phyloP scores from a whole-genome alignment of 305 asterid genomes.

The Striga hermonthica region DNA sequence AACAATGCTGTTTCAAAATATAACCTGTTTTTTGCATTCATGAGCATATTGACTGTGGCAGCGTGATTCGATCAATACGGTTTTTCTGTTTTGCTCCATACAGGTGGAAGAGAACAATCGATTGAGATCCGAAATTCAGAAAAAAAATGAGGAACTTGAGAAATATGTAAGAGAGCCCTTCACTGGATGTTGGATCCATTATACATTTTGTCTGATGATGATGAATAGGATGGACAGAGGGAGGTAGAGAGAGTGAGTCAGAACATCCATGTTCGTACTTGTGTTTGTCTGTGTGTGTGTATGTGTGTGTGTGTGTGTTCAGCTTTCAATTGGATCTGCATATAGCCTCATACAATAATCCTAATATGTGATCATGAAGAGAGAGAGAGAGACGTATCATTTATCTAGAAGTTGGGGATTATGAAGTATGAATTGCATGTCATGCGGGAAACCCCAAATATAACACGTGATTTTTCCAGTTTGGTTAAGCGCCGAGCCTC shows the following conservation, averaged over 20 bases:
- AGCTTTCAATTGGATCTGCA: too few relatives aligned
- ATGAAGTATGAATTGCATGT: too few relatives aligned
- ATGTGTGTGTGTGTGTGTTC: too few relatives aligned
- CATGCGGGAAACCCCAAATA: too few relatives aligned
- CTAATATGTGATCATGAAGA: too few relatives aligned
- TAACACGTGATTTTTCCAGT: too few relatives aligned
- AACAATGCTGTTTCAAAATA: conserved; percentile 9
- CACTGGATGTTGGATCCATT: conserved; percentile 15
- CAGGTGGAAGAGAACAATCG: conserved; percentile 94
- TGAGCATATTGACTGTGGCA: conserved; percentile 22
- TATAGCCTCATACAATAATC: too few relatives aligned
- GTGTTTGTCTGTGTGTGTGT: too few relatives aligned
- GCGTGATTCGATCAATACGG: conserved; percentile 14
- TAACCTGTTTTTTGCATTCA: conserved; percentile 21
- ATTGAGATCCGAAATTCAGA: conserved; percentile 78
- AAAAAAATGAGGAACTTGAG: conserved; percentile 67
- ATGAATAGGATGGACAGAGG: background rate
- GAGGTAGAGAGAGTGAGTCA: too few relatives aligned
- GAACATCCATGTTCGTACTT: too few relatives aligned
- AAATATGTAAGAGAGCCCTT: conserved; percentile 57
- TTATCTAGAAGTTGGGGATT: too few relatives aligned
- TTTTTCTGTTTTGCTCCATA: conserved; percentile 29
- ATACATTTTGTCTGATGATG: background rate
- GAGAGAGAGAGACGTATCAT: too few relatives aligned
- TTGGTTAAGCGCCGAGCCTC: conserved; percentile 2